phyloP scores from a whole-genome alignment of 2,329 filamentous ascomycete genomes.

The Fusarium oligoseptatum region DNA sequence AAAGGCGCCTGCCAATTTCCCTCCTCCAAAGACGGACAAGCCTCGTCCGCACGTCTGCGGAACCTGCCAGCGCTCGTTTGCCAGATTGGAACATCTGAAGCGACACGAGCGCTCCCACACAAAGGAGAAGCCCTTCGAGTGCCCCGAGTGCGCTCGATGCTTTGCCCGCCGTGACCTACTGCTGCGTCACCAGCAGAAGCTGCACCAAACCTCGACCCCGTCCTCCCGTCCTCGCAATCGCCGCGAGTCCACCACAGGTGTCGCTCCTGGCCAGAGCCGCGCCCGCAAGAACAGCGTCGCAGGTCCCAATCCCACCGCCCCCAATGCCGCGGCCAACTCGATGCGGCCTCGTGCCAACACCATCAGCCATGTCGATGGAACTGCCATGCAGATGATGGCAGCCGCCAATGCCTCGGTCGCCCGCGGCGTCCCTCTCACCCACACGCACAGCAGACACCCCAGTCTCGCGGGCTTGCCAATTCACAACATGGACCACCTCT shows the following conservation, averaged over 20 bases:
- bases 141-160: slow-evolving; percentile 92
- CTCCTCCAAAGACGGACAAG: slow-evolving; percentile 96
- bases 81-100: slow-evolving; percentile 94
- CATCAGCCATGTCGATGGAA: slow-evolving; percentile 90
- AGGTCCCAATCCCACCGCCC: slow-evolving; percentile 61
- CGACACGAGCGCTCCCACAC: slow-evolving; percentile 98
- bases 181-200: slow-evolving; percentile 96
- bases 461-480: slow-evolving; percentile 78
- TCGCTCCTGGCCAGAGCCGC: slow-evolving; percentile 74
- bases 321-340: slow-evolving; percentile 63
- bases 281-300: slow-evolving; percentile 95
- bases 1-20: slow-evolving; percentile 65
- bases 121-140: slow-evolving; percentile 99
- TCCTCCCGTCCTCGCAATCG: slow-evolving; percentile 89
- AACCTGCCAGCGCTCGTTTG: slow-evolving; percentile 93
- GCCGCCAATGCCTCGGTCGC: slow-evolving; percentile 68
- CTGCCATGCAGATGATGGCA: slow-evolving; percentile 79
- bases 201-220: slow-evolving; percentile 92
- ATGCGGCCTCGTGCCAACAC: slow-evolving; percentile 95
- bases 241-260: slow-evolving; percentile 87
- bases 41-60: slow-evolving; percentile 93
- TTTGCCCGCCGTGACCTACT: slow-evolving; percentile 94
- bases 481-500: slow-evolving; percentile 72
- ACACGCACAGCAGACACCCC: slow-evolving; percentile 78
- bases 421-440: slow-evolving; percentile 62